phyloP scores from a whole-genome alignment of 1,139 yeast species.

The Zygosaccharomyces pseudobailii region DNA sequence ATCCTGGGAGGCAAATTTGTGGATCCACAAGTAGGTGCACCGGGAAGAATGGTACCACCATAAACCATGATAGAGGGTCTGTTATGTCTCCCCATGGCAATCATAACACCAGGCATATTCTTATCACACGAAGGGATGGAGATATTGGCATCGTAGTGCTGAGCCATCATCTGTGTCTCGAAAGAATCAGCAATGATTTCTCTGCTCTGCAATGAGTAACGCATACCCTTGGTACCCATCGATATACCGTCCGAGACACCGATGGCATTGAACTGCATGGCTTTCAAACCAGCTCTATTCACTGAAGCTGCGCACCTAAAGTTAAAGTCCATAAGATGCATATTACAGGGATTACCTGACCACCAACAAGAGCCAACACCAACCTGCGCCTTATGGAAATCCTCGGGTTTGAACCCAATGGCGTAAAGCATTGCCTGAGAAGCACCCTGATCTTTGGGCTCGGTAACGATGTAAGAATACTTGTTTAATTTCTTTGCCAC shows the following conservation, averaged over 20 bases:
- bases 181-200: slow-evolving; percentile 95
- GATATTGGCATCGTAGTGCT: slow-evolving; percentile 88
- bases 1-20: slow-evolving; percentile 63
- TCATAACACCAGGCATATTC: slow-evolving; percentile 96
- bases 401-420: slow-evolving; percentile 81
- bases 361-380: slow-evolving; percentile 98
- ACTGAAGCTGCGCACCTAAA: slow-evolving; percentile 71
- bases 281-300: slow-evolving; percentile 83
- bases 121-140: slow-evolving; percentile 97
- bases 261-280: slow-evolving; percentile 92
- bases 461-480: slow-evolving; percentile 80
- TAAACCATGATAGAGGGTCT: slow-evolving; percentile 95
- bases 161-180: slow-evolving; percentile 89
- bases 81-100: slow-evolving; percentile 97
- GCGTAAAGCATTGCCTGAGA: slow-evolving; percentile 99
- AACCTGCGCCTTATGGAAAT: slow-evolving; percentile 79
- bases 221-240: slow-evolving; percentile 95
- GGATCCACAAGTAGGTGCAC: slow-evolving; percentile 67
- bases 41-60: slow-evolving; percentile 93
- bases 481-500: slow-evolving; percentile 58
- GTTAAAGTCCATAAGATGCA: slow-evolving; percentile 87
- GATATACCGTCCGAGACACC: slow-evolving; percentile 97
- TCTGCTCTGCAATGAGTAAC: slow-evolving; percentile 88
- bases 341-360: slow-evolving; percentile 97
- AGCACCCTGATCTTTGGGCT: slow-evolving; percentile 93